These are phyloP conservation scores for Aspergillus fijiensis DNA, from an alignment of 2,329 filamentous ascomycete species.

Conservation along the genomic window DNA sequence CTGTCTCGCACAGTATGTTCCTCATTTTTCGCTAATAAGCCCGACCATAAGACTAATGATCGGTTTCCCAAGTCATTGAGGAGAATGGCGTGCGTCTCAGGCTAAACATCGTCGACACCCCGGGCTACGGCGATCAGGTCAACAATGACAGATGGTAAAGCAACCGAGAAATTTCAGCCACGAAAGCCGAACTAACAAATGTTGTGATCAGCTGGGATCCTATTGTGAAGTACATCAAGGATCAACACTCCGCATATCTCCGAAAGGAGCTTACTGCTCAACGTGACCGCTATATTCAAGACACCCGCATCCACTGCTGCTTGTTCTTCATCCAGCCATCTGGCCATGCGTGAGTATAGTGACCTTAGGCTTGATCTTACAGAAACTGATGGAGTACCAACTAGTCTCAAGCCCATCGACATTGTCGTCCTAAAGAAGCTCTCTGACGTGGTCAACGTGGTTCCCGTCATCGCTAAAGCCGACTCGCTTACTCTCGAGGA, in stretches of 20 bases:
- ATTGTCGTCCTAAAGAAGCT: constrained; percentile 99
- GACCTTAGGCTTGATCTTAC: neutral
- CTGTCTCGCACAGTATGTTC: constrained; percentile 77
- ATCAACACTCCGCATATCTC: constrained; percentile 98
- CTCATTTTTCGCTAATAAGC: neutral
- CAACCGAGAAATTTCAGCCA: neutral
- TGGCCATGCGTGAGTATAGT: constrained; percentile 68
- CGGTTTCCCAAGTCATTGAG: constrained; percentile 68
- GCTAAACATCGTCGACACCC: constrained; percentile 98
- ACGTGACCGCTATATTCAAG: constrained; percentile 98
- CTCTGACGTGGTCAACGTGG: constrained; percentile 97
- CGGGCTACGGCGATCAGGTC: constrained; percentile 96
- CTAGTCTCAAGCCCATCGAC: constrained; percentile 88
- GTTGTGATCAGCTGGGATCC: constrained; percentile 74
- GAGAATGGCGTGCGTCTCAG: constrained; percentile 97
- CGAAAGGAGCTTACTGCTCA: constrained; percentile 99
- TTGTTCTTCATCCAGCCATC: constrained; percentile 99
- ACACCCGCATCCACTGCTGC: constrained; percentile 99
- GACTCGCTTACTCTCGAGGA: constrained; percentile 96
- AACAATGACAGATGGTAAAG: constrained; percentile 93
- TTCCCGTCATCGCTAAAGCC: constrained; percentile 97
- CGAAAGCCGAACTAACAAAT: constrained; percentile 14
- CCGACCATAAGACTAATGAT: constrained; percentile 20
- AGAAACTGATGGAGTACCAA: constrained; percentile 12
- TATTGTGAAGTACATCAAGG: constrained; percentile 99